A percentile compares a stretch with the other conserved stretches of the same genome.
These are phyloP conservation scores for Solanum tarijense DNA, from an alignment of 257 asterid species.

Conservation along the genomic window DNA sequence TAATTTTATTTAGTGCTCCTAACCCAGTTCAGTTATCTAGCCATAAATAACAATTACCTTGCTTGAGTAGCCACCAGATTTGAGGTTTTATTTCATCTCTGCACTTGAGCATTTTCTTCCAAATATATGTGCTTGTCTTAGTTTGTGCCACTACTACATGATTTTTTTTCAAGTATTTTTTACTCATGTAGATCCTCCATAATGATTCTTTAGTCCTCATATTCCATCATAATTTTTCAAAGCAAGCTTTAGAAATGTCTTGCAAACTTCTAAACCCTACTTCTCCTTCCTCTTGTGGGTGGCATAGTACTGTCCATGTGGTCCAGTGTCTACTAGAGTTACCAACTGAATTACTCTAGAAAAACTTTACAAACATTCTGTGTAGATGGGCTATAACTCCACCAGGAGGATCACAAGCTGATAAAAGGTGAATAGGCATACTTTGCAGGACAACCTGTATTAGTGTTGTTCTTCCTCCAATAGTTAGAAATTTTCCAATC, in stretches of 20 bases:
- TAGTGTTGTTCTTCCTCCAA: neutral
- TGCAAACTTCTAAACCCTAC: too few relatives aligned
- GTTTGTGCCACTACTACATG: neutral
- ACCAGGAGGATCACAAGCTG: neutral
- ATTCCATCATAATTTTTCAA: too few relatives aligned
- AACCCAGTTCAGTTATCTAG: neutral
- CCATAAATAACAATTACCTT: too few relatives aligned
- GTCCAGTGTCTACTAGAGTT: neutral
- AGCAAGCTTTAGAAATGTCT: too few relatives aligned
- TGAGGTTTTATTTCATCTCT: too few relatives aligned
- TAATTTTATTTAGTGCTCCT: neutral
- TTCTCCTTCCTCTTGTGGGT: too few relatives aligned
- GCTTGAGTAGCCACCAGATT: neutral
- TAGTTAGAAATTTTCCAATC: neutral
- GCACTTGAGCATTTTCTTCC: too few relatives aligned
- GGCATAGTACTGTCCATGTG: neutral
- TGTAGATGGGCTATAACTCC: neutral
- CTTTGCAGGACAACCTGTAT: neutral
- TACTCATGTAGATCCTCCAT: neutral
- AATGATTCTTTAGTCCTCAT: neutral
- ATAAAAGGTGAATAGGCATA: neutral
- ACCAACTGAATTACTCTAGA: neutral
- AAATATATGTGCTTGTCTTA: neutral
- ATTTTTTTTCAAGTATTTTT: neutral
- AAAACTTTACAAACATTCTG: neutral